These are phyloP conservation scores for Aspergillus aculeatinus DNA, from an alignment of 2,329 filamentous ascomycete species.

Conservation along the genomic window DNA sequence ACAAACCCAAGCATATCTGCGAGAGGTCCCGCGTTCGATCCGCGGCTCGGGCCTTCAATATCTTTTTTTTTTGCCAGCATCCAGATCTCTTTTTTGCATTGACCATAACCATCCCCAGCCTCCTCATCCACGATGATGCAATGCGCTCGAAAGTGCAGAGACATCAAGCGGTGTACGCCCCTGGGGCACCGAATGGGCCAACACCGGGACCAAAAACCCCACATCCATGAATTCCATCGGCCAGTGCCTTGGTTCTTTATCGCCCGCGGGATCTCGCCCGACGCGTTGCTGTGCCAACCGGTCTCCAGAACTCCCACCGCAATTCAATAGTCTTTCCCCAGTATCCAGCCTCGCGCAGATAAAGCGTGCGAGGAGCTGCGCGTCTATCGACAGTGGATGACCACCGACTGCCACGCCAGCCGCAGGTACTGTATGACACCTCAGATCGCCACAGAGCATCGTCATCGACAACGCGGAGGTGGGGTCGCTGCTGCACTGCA, in stretches of 20 bases:
- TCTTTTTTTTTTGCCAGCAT: background rate
- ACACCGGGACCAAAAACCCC: background rate
- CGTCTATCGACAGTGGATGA: background rate
- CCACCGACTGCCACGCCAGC: background rate
- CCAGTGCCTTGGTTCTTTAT: background rate
- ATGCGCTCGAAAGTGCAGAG: background rate
- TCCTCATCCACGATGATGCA: background rate
- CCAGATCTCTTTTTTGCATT: background rate
- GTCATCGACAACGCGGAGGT: background rate
- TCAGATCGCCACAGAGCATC: background rate
- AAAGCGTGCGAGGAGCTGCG: background rate
- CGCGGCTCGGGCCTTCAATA: conserved; percentile 12
- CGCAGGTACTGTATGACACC: conserved; percentile 1
- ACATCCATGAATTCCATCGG: background rate
- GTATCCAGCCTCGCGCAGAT: conserved; percentile 2
- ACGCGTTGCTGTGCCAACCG: conserved; percentile 5
- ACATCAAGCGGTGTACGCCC: background rate
- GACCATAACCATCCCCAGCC: too few relatives aligned
- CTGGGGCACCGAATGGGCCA: background rate
- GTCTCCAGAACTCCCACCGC: background rate
- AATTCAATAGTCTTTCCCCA: background rate
- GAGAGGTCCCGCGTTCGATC: conserved; percentile 16
- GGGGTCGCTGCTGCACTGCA: background rate
- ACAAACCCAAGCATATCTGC: conserved; percentile 12
- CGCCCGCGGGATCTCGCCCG: background rate